A percentile compares a stretch with the other conserved stretches of the same genome.
phyloP scores from a whole-genome alignment of 441 rosid genomes.

The Erodium chrysanthum region DNA sequence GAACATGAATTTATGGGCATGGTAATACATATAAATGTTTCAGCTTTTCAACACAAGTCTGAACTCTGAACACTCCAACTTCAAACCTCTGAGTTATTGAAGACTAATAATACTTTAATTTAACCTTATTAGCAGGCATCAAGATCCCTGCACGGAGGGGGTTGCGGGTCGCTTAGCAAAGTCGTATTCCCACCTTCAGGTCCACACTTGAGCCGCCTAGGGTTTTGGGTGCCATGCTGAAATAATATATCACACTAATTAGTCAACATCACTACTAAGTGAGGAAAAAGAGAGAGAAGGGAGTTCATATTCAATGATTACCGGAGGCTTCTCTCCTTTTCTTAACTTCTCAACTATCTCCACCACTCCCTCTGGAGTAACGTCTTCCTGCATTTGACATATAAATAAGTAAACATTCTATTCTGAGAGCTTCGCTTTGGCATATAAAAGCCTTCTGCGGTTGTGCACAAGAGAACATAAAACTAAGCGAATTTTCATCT shows the following conservation, averaged over 20 bases:
- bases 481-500: constrained; percentile 4
- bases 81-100: constrained; percentile 39
- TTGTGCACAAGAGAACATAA: background rate
- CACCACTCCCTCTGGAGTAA: constrained; percentile 76
- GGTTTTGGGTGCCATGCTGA: constrained; percentile 94
- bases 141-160: constrained; percentile 88
- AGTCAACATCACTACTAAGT: background rate
- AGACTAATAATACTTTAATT: constrained; percentile 19
- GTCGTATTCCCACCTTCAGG: constrained; percentile 95
- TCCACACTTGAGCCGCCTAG: constrained; percentile 64
- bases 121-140: constrained; percentile 60
- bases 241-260: constrained; percentile 12
- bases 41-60: constrained; percentile 15
- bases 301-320: constrained; percentile 25
- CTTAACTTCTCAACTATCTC: constrained; percentile 83
- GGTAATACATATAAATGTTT: constrained; percentile 22
- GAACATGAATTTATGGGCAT: constrained; percentile 10
- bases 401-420: constrained; percentile 10
- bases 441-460: background rate
- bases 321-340: constrained; percentile 84
- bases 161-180: constrained; percentile 66
- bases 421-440: background rate
- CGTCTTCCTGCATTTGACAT: constrained; percentile 69
- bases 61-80: constrained; percentile 15
- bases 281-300: background rate